Conservation (phyloP, 257 asterid species). For the Ballota nigra region DNA sequence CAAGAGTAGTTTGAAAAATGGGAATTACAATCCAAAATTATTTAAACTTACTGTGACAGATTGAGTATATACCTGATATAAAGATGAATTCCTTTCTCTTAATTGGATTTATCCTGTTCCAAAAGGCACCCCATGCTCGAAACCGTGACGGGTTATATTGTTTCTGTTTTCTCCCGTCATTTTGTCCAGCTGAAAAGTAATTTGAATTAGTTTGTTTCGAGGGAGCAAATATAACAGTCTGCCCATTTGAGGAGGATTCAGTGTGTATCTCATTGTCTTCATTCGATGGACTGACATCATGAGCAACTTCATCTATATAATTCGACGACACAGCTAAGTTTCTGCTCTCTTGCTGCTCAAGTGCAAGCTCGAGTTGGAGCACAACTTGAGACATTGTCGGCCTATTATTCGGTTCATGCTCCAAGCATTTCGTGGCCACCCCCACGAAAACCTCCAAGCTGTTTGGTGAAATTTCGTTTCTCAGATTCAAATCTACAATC, state of each 20-base stretch:
- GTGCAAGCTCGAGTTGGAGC: slow-evolving; percentile 38
- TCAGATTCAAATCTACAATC: slow-evolving; percentile 39
- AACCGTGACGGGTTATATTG: not conserved
- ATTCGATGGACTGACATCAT: not conserved
- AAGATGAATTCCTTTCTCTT: not conserved
- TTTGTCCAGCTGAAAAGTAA: not conserved
- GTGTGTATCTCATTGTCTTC: slow-evolving; percentile 6
- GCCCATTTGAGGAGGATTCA: not conserved
- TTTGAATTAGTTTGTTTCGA: not conserved
- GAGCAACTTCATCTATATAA: not conserved
- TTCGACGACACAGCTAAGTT: not conserved
- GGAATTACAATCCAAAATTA: slow-evolving; percentile 14
- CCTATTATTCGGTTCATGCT: slow-evolving; percentile 34
- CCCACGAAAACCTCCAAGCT: slow-evolving; percentile 26
- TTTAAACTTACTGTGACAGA: not conserved
- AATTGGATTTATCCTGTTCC: slow-evolving; percentile 13
- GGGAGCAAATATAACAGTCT: not conserved
- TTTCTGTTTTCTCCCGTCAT: not conserved
- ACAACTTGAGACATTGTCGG: slow-evolving; percentile 42
- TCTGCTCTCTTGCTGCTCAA: slow-evolving; percentile 36
- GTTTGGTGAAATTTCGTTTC: slow-evolving; percentile 32
- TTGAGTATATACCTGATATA: not conserved
- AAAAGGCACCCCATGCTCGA: slow-evolving; percentile 8
- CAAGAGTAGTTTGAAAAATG: not conserved
- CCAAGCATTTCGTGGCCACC: slow-evolving; percentile 8